These are phyloP conservation scores for Pseudovirgaria hyperparasitica DNA, from an alignment of 2,329 filamentous ascomycete genomes.

Conservation along the genomic window DNA sequence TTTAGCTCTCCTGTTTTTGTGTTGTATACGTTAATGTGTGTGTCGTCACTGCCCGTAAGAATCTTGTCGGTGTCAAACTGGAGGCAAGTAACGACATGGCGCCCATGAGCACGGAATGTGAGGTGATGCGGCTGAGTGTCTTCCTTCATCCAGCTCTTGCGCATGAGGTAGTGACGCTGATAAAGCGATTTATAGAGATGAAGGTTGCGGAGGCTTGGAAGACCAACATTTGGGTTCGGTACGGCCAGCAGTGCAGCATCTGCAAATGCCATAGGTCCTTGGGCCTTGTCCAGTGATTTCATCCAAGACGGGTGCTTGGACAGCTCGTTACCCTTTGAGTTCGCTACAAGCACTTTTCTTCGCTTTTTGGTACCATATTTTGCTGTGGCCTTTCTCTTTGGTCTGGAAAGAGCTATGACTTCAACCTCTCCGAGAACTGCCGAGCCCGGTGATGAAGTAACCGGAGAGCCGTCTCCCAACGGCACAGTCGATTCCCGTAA, in stretches of 20 bases:
- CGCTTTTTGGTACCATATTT: constrained; percentile 37
- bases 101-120: constrained; percentile 89
- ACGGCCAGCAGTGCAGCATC: constrained; percentile 73
- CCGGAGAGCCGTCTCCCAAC: constrained; percentile 18
- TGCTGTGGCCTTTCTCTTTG: constrained; percentile 26
- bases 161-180: constrained; percentile 81
- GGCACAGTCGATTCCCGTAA: constrained; percentile 44
- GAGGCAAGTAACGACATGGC: constrained; percentile 92
- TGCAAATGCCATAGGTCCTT: constrained; percentile 77
- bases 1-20: constrained; percentile 83
- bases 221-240: constrained; percentile 66
- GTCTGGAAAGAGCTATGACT: constrained; percentile 17
- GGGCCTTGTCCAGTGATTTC: constrained; percentile 41
- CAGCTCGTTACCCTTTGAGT: constrained; percentile 25
- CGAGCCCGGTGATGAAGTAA: constrained; percentile 12
- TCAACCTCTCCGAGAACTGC: constrained; percentile 13
- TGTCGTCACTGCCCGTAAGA: constrained; percentile 92
- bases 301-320: constrained; percentile 32
- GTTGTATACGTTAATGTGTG: constrained; percentile 94
- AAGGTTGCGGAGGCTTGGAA: constrained; percentile 66
- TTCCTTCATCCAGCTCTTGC: constrained; percentile 77
- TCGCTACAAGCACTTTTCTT: constrained; percentile 41
- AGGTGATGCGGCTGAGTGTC: constrained; percentile 80
- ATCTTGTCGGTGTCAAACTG: constrained; percentile 99
- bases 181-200: constrained; percentile 97